These are phyloP conservation scores for Hypoxylon cercidicola DNA, from an alignment of 495 filamentous ascomycete species.

Conservation along the genomic window DNA sequence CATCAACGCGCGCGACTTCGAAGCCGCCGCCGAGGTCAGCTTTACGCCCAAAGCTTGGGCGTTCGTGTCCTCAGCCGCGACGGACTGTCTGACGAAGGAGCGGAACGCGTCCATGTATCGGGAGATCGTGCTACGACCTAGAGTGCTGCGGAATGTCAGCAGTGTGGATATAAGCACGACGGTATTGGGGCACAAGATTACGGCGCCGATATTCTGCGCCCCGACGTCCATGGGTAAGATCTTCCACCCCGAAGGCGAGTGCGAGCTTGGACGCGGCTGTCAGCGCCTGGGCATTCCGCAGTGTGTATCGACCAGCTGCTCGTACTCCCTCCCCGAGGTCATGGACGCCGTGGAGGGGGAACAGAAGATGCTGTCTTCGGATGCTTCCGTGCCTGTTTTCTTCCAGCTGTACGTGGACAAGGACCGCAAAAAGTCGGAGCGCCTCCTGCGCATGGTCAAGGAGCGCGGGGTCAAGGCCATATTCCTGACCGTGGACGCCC, in stretches of 20 bases:
- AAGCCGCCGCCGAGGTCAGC: constrained; percentile 67
- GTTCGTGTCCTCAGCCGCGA: constrained; percentile 84
- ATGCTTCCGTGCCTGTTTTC: constrained; percentile 62
- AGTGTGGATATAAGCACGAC: constrained; percentile 63
- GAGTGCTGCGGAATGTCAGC: constrained; percentile 75
- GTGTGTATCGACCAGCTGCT: constrained; percentile 76
- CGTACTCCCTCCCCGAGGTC: constrained; percentile 72
- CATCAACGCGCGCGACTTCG: constrained; percentile 81
- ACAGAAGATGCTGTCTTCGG: neutral
- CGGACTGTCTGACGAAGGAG: constrained; percentile 73
- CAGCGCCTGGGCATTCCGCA: constrained; percentile 57
- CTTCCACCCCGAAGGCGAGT: constrained; percentile 77
- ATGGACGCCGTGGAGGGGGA: constrained; percentile 53
- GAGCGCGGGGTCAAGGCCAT: constrained; percentile 71
- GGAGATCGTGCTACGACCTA: constrained; percentile 76
- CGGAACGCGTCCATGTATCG: constrained; percentile 65
- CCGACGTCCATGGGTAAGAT: constrained; percentile 81
- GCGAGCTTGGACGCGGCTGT: constrained; percentile 73
- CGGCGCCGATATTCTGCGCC: constrained; percentile 73
- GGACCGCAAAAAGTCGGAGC: constrained; percentile 73
- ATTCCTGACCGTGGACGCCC: constrained; percentile 75
- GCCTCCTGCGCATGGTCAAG: constrained; percentile 66
- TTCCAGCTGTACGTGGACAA: constrained; percentile 88
- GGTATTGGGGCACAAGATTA: constrained; percentile 69
- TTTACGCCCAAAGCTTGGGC: constrained; percentile 80